Percentiles rank a stretch among this genome's conserved stretches.
These are phyloP conservation scores for Trichoderma breve DNA, from an alignment of 2,329 filamentous ascomycete species.

Conservation along the genomic window DNA sequence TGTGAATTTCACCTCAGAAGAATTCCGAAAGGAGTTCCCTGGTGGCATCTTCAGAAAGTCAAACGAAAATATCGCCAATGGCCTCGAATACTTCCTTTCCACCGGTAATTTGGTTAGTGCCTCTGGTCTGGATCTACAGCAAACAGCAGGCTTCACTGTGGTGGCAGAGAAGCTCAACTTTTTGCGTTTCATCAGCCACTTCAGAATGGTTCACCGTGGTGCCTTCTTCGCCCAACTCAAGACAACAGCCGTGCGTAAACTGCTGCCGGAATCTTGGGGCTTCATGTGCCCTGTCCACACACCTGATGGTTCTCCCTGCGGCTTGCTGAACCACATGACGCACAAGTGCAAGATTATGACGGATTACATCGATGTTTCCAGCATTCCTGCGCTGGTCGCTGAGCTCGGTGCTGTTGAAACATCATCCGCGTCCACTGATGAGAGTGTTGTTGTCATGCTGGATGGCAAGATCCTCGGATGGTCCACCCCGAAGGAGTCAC, in stretches of 20 bases:
- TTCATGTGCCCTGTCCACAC: slow-evolving; percentile 98
- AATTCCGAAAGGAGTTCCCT: slow-evolving; percentile 78
- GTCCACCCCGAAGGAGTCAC: slow-evolving; percentile 81
- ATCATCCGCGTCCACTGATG: slow-evolving; percentile 74
- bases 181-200: slow-evolving; percentile 96
- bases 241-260: slow-evolving; percentile 92
- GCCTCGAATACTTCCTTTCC: slow-evolving; percentile 91
- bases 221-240: slow-evolving; percentile 98
- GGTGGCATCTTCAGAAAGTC: slow-evolving; percentile 74
- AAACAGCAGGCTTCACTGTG: slow-evolving; percentile 91
- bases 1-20: slow-evolving; percentile 72
- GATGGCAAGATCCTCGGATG: slow-evolving; percentile 89
- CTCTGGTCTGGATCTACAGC: slow-evolving; percentile 89
- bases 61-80: slow-evolving; percentile 84
- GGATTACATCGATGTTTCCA: slow-evolving; percentile 67
- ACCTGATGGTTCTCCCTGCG: slow-evolving; percentile 92
- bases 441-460: slow-evolving; percentile 85
- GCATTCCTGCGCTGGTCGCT: slow-evolving; percentile 69
- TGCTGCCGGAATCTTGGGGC: slow-evolving; percentile 95
- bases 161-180: slow-evolving; percentile 99
- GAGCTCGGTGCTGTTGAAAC: slow-evolving; percentile 76
- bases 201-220: slow-evolving; percentile 98
- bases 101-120: slow-evolving; percentile 91
- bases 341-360: slow-evolving; percentile 94
- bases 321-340: slow-evolving; percentile 88